phyloP scores from a whole-genome alignment of 768 basidiomycete species.

The Mycena epipterygia region DNA sequence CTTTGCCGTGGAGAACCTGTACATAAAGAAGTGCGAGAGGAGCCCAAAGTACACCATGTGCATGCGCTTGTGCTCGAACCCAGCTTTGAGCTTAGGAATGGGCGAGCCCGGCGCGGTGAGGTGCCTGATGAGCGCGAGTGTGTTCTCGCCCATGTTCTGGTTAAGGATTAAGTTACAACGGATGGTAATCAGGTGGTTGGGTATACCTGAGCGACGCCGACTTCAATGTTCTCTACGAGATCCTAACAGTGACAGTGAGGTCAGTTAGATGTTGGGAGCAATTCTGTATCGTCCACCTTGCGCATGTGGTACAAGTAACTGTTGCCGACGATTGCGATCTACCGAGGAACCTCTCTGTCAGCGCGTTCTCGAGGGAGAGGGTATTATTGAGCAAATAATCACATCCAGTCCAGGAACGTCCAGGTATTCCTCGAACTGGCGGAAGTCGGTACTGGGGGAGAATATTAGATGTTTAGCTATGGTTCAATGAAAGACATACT shows the following conservation, averaged over 20 bases:
- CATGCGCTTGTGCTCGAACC: constrained; percentile 50
- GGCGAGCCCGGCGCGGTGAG: constrained; percentile 80
- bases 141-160: constrained; percentile 92
- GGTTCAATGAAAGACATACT: constrained; percentile 63
- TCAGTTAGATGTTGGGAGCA: background rate
- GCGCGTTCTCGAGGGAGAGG: constrained; percentile 12
- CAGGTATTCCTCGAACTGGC: constrained; percentile 92
- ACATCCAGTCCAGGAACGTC: constrained; percentile 94
- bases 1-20: constrained; percentile 80
- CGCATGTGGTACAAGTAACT: constrained; percentile 96
- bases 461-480: background rate
- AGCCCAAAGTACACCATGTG: constrained; percentile 80
- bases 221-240: constrained; percentile 85
- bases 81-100: constrained; percentile 63
- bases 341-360: constrained; percentile 12
- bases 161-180: constrained; percentile 35
- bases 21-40: constrained; percentile 77
- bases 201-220: constrained; percentile 78
- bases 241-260: constrained; percentile 63
- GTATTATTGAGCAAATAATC: constrained; percentile 49
- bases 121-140: constrained; percentile 81
- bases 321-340: constrained; percentile 94
- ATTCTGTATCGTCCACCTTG: constrained; percentile 61
- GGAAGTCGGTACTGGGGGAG: constrained; percentile 86
- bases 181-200: background rate